These are phyloP conservation scores for Jackrogersella minutella DNA, from an alignment of 495 filamentous ascomycete genomes.

Conservation along the genomic window DNA sequence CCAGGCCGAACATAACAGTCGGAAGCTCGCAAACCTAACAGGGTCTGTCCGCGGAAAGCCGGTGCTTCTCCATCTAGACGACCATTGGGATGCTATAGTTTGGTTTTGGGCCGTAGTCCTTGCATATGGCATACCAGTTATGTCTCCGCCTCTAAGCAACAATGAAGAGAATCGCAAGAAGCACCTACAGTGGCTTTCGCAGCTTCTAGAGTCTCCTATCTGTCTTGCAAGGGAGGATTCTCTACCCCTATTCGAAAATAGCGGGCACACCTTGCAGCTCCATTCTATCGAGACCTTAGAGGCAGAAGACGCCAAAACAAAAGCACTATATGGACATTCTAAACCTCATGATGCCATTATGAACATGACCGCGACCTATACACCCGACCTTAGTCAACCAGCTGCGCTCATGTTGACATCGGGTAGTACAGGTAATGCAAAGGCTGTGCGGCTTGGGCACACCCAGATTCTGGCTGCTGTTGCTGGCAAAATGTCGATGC, in stretches of 20 bases:
- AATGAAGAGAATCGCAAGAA: constrained; percentile 44
- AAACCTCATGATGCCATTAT: not conserved
- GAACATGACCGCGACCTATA: not conserved
- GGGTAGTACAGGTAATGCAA: constrained; percentile 63
- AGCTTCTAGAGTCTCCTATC: not conserved
- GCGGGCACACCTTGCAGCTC: not conserved
- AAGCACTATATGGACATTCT: not conserved
- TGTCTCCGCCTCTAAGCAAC: constrained; percentile 51
- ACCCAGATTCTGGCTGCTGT: constrained; percentile 58
- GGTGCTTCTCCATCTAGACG: constrained; percentile 53
- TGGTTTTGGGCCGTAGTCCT: constrained; percentile 58
- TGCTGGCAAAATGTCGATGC: constrained; percentile 47
- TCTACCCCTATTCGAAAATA: not conserved
- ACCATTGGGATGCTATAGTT: constrained; percentile 49
- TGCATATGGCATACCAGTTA: constrained; percentile 51
- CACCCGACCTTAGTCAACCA: not conserved
- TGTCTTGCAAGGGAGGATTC: not conserved
- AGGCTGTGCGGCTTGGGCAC: constrained; percentile 60
- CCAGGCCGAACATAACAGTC: not conserved
- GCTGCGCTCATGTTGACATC: constrained; percentile 65
- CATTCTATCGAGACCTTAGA: not conserved
- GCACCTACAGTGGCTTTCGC: constrained; percentile 38
- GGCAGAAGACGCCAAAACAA: not conserved
- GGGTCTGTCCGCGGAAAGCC: not conserved
- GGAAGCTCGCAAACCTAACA: not conserved